A percentile compares a stretch with the other conserved stretches of the same genome.
These are phyloP conservation scores for Sporobolomyces roseus DNA, from an alignment of 768 basidiomycete species.

Conservation along the genomic window DNA sequence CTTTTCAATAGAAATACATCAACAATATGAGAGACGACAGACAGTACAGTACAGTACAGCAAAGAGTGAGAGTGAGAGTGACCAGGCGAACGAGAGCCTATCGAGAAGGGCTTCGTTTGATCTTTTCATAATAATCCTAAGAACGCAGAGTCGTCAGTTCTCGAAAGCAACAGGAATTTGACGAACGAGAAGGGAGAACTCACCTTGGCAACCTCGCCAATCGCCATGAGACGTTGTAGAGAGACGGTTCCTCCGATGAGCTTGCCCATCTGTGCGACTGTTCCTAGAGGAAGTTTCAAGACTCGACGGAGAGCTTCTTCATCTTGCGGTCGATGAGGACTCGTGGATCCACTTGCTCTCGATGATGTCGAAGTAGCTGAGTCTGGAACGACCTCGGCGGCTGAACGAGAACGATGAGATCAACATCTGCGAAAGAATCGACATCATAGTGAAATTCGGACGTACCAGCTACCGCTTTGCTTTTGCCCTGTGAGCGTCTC, in stretches of 20 bases:
- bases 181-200: neutral
- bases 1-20: no score
- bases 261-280: slow-evolving; percentile 12
- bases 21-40: no score
- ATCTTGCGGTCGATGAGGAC: slow-evolving; percentile 1
- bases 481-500: slow-evolving; percentile 7
- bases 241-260: slow-evolving; percentile 16
- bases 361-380: neutral
- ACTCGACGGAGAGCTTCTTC: slow-evolving; percentile 26
- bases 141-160: neutral
- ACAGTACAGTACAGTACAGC: no score
- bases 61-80: no score
- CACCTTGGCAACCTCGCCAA: slow-evolving; percentile 30
- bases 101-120: slow-evolving; percentile 7
- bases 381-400: no score
- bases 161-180: neutral
- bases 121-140: slow-evolving; percentile 23
- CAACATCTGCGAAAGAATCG: no score
- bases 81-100: no score
- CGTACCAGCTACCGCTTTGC: neutral
- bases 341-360: neutral
- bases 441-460: no score
- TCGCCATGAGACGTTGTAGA: slow-evolving; percentile 22
- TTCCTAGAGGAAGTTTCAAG: slow-evolving; percentile 25
- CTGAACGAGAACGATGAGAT: neutral